Evolutionary conservation across 2,329 filamentous ascomycete species (phyloP), one percentile per base, ranked within the genome.

Genomic region (Dryadomyces quercus-mongolicae): DNA sequence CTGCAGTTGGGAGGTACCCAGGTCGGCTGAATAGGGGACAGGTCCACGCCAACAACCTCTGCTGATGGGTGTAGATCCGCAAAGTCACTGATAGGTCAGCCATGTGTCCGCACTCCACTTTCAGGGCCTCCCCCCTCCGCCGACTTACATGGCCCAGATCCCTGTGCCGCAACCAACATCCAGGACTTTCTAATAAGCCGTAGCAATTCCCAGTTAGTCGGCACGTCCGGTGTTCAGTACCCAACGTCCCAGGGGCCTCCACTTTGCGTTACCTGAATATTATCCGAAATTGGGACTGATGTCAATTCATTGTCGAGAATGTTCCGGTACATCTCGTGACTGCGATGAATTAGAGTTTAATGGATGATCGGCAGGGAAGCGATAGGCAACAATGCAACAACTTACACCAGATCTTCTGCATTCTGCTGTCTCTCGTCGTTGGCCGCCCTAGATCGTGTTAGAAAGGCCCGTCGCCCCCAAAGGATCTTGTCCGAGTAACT

Each of bases 1-100:
- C 76, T 74, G 50, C 82, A 78, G 59, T 85, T 85, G 18, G 73
- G 71, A 0, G 81, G 80, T 0, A 82, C 73, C 62, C 70, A 55
- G 36, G 64, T 64, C 5, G 74, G 74, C 58, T 77, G 74, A 18
- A 76, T 74, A 1, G 74, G 73, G 20, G 72, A 75, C 3, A 77
- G 65, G 60, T 77, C 74, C 5, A 71, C 71, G 45, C 74, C 74
- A 47, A 68, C 68, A 1, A 56, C 76, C 70, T 54, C 67, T 60
- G 58, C 70, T 60, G 66, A 59, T 42, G 71, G 71, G 25, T 71
- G 69, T 2, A 64, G 34, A 44, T 70, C 55, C 60, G 64, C 55
- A 54, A 60, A 54, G 56, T 75, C 75, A 7, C 49, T 79, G 25
- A 0, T 12, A n/a, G 10, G 47, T 49, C 25, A 49, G 18, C 18